phyloP scores from a whole-genome alignment of 345 rosid species.

The Lumnitzera littorea region DNA sequence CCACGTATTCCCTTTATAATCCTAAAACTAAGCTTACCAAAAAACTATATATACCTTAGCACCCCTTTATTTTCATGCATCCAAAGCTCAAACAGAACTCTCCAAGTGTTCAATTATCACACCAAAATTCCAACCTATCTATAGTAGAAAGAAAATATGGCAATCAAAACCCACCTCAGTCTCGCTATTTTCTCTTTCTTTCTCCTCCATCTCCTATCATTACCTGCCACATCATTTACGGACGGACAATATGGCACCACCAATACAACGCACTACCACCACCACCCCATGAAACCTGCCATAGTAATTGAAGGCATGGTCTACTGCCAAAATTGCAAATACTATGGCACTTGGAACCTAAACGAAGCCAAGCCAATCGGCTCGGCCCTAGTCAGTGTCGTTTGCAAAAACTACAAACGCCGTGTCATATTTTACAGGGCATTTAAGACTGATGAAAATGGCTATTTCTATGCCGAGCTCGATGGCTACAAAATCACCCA shows the following conservation, averaged over 20 bases:
- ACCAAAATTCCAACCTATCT: background rate
- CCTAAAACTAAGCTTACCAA: background rate
- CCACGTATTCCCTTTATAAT: slow-evolving; percentile 17
- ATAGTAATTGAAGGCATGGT: slow-evolving; percentile 79
- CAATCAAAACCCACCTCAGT: slow-evolving; percentile 16
- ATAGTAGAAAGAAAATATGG: slow-evolving; percentile 19
- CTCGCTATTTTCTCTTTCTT: slow-evolving; percentile 13
- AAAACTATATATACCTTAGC: slow-evolving; percentile 14
- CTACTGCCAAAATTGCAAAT: slow-evolving; percentile 70
- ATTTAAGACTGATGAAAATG: slow-evolving; percentile 39
- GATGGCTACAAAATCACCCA: slow-evolving; percentile 39
- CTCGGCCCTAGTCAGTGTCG: slow-evolving; percentile 60
- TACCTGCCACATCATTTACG: slow-evolving; percentile 16
- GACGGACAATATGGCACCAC: slow-evolving; percentile 5
- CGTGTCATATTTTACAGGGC: slow-evolving; percentile 63
- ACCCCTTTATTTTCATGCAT: background rate
- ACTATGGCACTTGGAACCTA: slow-evolving; percentile 65
- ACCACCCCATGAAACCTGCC: slow-evolving; percentile 25
- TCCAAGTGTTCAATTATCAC: slow-evolving; percentile 6
- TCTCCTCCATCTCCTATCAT: slow-evolving; percentile 21
- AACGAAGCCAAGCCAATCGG: slow-evolving; percentile 57
- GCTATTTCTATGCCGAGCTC: slow-evolving; percentile 74
- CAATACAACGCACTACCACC: slow-evolving; percentile 8
- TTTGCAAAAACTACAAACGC: slow-evolving; percentile 51
- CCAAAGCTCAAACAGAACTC: slow-evolving; percentile 1